Conservation (phyloP, 1,284 basidiomycete species). For the Polyporus tsugae region DNA sequence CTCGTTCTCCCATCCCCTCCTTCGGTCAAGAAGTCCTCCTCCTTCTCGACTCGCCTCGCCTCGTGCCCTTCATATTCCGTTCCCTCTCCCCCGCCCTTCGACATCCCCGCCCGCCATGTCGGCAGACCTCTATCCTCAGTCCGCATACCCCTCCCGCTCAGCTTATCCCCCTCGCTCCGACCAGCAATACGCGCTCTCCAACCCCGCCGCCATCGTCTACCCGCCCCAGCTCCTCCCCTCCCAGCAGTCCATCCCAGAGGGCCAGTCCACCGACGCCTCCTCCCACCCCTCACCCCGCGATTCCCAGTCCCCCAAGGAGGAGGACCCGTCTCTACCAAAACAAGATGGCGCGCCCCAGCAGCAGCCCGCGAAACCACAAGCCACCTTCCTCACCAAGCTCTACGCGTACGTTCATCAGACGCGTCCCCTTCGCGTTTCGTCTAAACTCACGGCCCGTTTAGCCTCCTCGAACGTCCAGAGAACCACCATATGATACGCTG, state of each 20-base stretch:
- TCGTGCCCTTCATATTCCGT: conserved; percentile 42
- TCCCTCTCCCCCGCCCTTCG: conserved; percentile 39
- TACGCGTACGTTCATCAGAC: conserved; percentile 74
- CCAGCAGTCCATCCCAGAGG: conserved; percentile 53
- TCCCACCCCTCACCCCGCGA: conserved; percentile 42
- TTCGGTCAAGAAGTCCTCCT: conserved; percentile 47
- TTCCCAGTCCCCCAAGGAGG: conserved; percentile 45
- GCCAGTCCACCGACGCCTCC: conserved; percentile 45
- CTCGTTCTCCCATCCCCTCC: conserved; percentile 35
- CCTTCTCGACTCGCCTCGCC: conserved; percentile 42
- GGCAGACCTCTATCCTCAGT: conserved; percentile 77
- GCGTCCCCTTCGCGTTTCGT: conserved; percentile 28
- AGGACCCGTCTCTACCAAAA: conserved; percentile 53
- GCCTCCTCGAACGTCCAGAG: conserved; percentile 84
- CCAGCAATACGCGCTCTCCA: conserved; percentile 43
- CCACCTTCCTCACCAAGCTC: conserved; percentile 91
- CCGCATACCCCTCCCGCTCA: conserved; percentile 53
- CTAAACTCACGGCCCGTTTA: conserved; percentile 40
- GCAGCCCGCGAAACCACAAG: conserved; percentile 78
- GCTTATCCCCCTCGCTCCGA: conserved; percentile 39
- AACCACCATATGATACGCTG: conserved; percentile 94
- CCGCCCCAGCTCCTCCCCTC: conserved; percentile 55
- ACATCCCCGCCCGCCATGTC: conserved; percentile 46
- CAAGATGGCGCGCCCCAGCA: conserved; percentile 53
- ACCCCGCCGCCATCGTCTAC: conserved; percentile 49